Evolutionary conservation across 2,329 filamentous ascomycete genomes (phyloP).

Genomic region (Verticillium tricorpus): DNA sequence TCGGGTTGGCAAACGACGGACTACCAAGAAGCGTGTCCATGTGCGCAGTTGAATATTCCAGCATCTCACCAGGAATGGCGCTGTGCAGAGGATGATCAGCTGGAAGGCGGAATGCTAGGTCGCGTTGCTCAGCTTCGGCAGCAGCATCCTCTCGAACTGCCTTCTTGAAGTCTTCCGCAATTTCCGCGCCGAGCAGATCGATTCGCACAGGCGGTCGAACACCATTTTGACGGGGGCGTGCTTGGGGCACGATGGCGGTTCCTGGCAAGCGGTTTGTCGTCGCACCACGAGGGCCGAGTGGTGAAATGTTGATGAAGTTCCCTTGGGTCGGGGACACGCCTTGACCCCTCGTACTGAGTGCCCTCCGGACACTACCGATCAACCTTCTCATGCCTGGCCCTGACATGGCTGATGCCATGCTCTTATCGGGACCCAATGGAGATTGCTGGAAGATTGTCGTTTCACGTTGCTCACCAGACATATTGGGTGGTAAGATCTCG

Average conservation of each 20-base stretch:
- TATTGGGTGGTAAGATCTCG: conserved; percentile 54
- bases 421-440: conserved; percentile 31
- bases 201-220: conserved; percentile 59
- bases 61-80: conserved; percentile 18
- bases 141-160: conserved; percentile 64
- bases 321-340: conserved; percentile 38
- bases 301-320: conserved; percentile 43
- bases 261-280: conserved; percentile 56
- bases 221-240: conserved; percentile 37
- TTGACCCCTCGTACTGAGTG: conserved; percentile 60
- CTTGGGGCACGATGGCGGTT: conserved; percentile 56
- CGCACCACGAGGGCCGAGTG: conserved; percentile 45
- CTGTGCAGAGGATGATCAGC: conserved; percentile 5
- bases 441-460: conserved; percentile 47
- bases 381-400: conserved; percentile 79
- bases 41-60: conserved; percentile 39
- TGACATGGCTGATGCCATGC: conserved; percentile 53
- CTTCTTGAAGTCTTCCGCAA: conserved; percentile 73
- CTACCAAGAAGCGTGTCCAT: conserved; percentile 28
- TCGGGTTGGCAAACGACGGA: conserved; percentile 28
- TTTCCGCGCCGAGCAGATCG: conserved; percentile 75
- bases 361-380: conserved; percentile 79
- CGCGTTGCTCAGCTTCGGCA: conserved; percentile 26
- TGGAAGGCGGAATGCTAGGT: not conserved
- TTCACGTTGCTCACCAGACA: conserved; percentile 41